Conservation (phyloP, 2,329 filamentous ascomycete species). For the Botryosphaeria dothidea region DNA sequence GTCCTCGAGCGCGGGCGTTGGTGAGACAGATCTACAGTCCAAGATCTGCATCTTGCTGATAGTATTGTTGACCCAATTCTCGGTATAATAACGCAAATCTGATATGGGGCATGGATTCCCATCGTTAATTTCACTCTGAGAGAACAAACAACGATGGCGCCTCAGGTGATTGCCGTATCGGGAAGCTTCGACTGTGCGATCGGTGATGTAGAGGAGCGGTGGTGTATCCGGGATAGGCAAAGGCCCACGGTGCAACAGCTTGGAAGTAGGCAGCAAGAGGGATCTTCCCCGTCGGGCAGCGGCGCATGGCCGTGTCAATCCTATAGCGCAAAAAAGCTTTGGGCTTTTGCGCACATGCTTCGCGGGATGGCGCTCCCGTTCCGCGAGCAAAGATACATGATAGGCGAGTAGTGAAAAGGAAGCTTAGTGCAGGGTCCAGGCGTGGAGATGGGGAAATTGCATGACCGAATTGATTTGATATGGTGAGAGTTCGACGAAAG, state of each 20-base stretch:
- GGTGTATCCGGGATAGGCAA: not conserved
- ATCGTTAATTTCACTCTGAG: not conserved
- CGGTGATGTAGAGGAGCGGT: not conserved
- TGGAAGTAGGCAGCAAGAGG: not conserved
- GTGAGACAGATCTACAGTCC: conserved; percentile 1
- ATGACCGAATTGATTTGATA: conserved; percentile 2
- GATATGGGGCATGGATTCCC: conserved; percentile 9
- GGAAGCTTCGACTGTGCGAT: not conserved
- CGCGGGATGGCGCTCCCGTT: conserved; percentile 8
- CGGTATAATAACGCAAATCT: not conserved
- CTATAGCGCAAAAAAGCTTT: not conserved
- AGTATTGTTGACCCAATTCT: not conserved
- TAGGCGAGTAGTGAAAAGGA: not conserved
- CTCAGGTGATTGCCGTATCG: not conserved
- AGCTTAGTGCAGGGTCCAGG: not conserved
- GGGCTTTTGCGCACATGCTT: conserved; percentile 4
- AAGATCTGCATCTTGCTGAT: not conserved
- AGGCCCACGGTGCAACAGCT: not conserved
- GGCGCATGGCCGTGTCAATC: not conserved
- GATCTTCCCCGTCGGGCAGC: conserved; percentile 8
- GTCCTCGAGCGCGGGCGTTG: not conserved
- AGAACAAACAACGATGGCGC: not conserved
- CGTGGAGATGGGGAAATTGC: conserved; percentile 7
- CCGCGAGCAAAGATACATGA: conserved; percentile 1
- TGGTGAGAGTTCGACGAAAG: not conserved